Conservation (phyloP, 495 filamentous ascomycete species). For the Trypethelium eluteriae region DNA sequence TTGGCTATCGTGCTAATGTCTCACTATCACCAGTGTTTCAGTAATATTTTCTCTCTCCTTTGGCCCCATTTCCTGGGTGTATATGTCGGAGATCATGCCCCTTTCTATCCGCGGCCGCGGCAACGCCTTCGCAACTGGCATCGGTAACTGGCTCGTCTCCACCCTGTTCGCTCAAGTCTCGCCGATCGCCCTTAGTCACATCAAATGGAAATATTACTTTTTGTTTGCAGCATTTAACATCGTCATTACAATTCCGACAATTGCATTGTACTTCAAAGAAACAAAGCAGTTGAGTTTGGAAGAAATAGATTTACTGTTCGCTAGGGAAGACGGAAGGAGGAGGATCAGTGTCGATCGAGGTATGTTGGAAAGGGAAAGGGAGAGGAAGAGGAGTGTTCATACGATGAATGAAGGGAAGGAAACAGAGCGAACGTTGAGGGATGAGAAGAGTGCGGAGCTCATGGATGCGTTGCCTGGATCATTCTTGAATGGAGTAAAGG, state of each 20-base stretch:
- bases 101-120: conserved; percentile 45
- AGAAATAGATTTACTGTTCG: conserved; percentile 52
- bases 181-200: conserved; percentile 40
- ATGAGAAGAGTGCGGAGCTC: conserved; percentile 1
- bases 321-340: conserved; percentile 30
- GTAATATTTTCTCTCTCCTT: conserved; percentile 43
- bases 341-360: background rate
- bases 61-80: conserved; percentile 44
- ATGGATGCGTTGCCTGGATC: background rate
- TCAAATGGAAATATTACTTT: conserved; percentile 44
- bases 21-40: conserved; percentile 29
- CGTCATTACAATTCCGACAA: conserved; percentile 30
- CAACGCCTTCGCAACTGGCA: conserved; percentile 42
- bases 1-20: background rate
- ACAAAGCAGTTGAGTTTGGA: conserved; percentile 50
- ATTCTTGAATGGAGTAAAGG: no score
- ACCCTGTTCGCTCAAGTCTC: conserved; percentile 47
- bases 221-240: conserved; percentile 38
- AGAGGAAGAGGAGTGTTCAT: conserved; percentile 38
- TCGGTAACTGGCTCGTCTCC: conserved; percentile 46
- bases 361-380: conserved; percentile 10
- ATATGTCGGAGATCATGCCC: conserved; percentile 47
- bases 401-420: conserved; percentile 22
- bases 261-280: conserved; percentile 51
- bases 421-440: background rate